Base-by-base conservation (phyloP, 2,329 filamentous ascomycete genomes). In the Claviceps capensis region DNA sequence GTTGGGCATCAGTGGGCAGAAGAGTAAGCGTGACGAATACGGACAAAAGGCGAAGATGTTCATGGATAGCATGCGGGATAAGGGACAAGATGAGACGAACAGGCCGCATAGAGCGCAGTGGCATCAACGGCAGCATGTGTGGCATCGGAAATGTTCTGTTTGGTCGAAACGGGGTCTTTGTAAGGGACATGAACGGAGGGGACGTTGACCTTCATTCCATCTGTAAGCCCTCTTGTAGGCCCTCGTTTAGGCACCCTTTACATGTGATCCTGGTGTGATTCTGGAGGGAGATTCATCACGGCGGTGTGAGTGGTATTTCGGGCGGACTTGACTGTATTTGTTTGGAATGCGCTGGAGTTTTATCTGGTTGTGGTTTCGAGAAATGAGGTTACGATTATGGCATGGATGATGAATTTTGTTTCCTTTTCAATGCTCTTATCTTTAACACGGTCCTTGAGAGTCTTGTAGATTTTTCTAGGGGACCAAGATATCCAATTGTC, bases 1-100 rank as follows among this genome's bases (percentile, higher is more conserved):
- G 77, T 65, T 82, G 48, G 75, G 72, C 61, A 48, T 78, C 36
- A 75, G 71, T 49, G 75, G 76, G 19, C 74, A 72, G 57, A 62
- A 59, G 2, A 67, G 72, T 16, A 74, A 78, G 57, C 67, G 72
- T 49, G 61, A 66, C 3, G 66, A 65, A 2, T 80, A 79, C 55
- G 58, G 69, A 52, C 63, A 61, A 49, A 77, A 76, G 56, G 78
- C 77, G 9, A 67, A 67, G 48, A 55, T 57, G 1, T 72, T 70
- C 53, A 56, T 74, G 49, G 63, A 67, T 19, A 44, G 45, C n/a
- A 48, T 46, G 22, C 19, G 43, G 13, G 13, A 6, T 3, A 38
- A 52, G 11, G 46, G 47, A 11, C 34, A 40, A 48, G 36, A 26
- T 38, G 37, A 23, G 36, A 52, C 50, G 34, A 26, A 44, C 19